Evolutionary conservation across 805 yeast species (phyloP).

Genomic region (Candida yuanshanica): DNA sequence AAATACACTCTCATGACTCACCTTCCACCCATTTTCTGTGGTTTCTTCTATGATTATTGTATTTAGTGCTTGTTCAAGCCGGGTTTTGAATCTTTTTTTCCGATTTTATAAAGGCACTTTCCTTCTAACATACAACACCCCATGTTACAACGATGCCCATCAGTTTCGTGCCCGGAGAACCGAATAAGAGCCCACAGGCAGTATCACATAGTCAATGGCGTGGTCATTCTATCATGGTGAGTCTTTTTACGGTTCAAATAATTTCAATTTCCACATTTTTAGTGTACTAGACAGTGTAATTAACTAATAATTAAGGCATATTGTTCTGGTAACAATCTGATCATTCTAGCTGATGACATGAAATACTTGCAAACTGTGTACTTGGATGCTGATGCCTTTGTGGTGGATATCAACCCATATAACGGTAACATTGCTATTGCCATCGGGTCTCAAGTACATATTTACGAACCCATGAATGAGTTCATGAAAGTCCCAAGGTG

Average conservation of each 20-base stretch:
- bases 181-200: constrained; percentile 51
- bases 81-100: no score
- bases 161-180: constrained; percentile 82
- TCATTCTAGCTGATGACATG: constrained; percentile 50
- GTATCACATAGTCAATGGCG: constrained; percentile 63
- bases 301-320: constrained; percentile 39
- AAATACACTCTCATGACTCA: constrained; percentile 21
- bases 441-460: constrained; percentile 34
- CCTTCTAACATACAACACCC: no score
- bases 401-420: constrained; percentile 55
- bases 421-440: constrained; percentile 62
- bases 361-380: constrained; percentile 71
- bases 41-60: no score
- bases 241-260: constrained; percentile 7
- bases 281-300: neutral
- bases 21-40: constrained; percentile 45
- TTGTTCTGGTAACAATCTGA: constrained; percentile 84
- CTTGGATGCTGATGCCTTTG: constrained; percentile 56
- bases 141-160: constrained; percentile 38
- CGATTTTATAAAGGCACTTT: no score
- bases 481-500: constrained; percentile 39
- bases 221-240: constrained; percentile 46
- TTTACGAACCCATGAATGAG: constrained; percentile 53
- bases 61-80: no score
- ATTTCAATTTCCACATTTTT: neutral